Conservation (phyloP, 805 yeast genomes). For the Jamesozyma spencerorum region DNA sequence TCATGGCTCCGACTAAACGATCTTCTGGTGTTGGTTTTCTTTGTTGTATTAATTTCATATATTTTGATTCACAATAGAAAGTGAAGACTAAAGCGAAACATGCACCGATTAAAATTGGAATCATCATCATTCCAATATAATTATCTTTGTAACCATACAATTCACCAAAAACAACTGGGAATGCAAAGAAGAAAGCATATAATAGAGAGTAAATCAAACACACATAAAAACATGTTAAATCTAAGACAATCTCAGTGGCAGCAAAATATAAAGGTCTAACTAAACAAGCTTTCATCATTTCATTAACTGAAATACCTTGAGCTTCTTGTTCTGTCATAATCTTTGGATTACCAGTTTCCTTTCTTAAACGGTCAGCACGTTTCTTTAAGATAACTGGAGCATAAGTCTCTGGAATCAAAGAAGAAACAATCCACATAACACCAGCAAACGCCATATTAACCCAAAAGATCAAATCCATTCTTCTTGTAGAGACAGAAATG, state of each 20-base stretch:
- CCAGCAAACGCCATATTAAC: slow-evolving; percentile 91
- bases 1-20: slow-evolving; percentile 69
- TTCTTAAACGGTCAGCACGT: slow-evolving; percentile 58
- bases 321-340: slow-evolving; percentile 94
- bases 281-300: slow-evolving; percentile 63
- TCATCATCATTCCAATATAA: slow-evolving; percentile 74
- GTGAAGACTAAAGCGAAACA: slow-evolving; percentile 63
- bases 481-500: slow-evolving; percentile 59
- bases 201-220: slow-evolving; percentile 83
- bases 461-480: slow-evolving; percentile 73
- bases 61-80: slow-evolving; percentile 57
- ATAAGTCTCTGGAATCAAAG: slow-evolving; percentile 79
- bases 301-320: slow-evolving; percentile 56
- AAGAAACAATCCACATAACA: slow-evolving; percentile 58
- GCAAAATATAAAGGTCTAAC: slow-evolving; percentile 73
- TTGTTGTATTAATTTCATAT: slow-evolving; percentile 40
- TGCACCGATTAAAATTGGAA: slow-evolving; percentile 88
- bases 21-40: slow-evolving; percentile 72
- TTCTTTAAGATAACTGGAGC: slow-evolving; percentile 69
- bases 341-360: slow-evolving; percentile 70
- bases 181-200: slow-evolving; percentile 91
- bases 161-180: slow-evolving; percentile 77
- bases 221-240: slow-evolving; percentile 73
- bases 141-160: slow-evolving; percentile 73
- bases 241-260: slow-evolving; percentile 76